These are phyloP conservation scores for Carnegiea gigantea DNA, from an alignment of 179 eudicot species.

Conservation along the genomic window DNA sequence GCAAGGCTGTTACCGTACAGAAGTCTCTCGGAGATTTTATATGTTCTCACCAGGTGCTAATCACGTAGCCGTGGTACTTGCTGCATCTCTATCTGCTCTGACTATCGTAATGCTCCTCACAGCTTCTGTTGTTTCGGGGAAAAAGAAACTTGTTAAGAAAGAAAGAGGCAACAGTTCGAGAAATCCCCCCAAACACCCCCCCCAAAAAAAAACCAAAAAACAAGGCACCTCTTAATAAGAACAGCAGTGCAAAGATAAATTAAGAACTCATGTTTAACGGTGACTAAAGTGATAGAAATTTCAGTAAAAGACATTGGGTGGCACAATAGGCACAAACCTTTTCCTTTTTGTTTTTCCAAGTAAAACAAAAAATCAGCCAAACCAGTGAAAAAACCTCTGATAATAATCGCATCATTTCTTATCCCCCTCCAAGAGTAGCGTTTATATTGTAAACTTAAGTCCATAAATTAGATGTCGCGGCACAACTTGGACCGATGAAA, in stretches of 20 bases:
- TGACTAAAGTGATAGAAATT: conserved; percentile 23
- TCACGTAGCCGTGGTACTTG: conserved; percentile 33
- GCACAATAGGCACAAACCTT: no score
- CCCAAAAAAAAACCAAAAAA: not conserved
- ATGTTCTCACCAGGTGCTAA: conserved; percentile 19
- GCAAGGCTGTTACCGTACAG: no score
- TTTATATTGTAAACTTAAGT: no score
- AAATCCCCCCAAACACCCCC: not conserved
- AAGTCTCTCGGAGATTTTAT: not conserved
- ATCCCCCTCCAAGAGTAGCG: not conserved
- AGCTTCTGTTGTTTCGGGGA: conserved; percentile 26
- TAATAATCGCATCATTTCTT: not conserved
- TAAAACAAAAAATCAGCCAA: no score
- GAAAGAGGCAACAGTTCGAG: conserved; percentile 34
- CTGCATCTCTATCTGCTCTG: conserved; percentile 25
- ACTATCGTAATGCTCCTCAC: conserved; percentile 37
- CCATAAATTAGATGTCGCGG: no score
- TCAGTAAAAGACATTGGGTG: no score
- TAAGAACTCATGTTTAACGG: not conserved
- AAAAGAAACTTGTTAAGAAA: conserved; percentile 20
- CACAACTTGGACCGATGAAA: no score
- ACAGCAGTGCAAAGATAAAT: not conserved
- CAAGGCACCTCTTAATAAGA: not conserved
- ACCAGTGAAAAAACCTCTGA: not conserved
- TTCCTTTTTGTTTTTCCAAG: no score